These are phyloP conservation scores for Sequoiadendron giganteum DNA, from an alignment of 75 land plant genomes.

Conservation along the genomic window DNA sequence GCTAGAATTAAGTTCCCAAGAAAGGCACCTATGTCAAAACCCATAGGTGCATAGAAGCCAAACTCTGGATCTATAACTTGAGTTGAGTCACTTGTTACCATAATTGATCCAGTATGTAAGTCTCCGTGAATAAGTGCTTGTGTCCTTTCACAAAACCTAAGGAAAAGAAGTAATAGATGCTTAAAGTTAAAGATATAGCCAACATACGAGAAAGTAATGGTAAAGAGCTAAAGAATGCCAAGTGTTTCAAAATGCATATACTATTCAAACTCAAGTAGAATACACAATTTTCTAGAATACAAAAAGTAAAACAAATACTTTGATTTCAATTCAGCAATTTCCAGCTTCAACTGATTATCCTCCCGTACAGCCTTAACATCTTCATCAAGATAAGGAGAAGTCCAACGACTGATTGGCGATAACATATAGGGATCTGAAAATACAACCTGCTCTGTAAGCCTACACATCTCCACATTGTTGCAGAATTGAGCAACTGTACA, in stretches of 20 bases:
- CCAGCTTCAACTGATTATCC: conserved; percentile 77
- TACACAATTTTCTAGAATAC: not conserved
- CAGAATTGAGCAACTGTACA: conserved; percentile 88
- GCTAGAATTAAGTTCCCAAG: conserved; percentile 88
- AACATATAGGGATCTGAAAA: conserved; percentile 94
- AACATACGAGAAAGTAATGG: not conserved
- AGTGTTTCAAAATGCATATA: not conserved
- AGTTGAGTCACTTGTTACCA: conserved; percentile 89
- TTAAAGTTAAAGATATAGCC: not conserved
- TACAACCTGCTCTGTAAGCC: conserved; percentile 91
- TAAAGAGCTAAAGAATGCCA: not conserved
- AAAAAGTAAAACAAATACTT: conserved; percentile 36
- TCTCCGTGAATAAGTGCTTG: conserved; percentile 97
- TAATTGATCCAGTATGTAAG: conserved; percentile 93
- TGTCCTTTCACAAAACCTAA: conserved; percentile 92
- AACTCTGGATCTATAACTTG: conserved; percentile 99
- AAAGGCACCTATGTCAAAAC: conserved; percentile 98
- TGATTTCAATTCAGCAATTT: conserved; percentile 84
- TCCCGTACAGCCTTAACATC: conserved; percentile 79
- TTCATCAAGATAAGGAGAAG: conserved; percentile 87
- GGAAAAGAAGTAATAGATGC: conserved; percentile 10
- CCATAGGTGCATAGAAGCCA: conserved; percentile 97
- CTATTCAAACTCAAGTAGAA: not conserved
- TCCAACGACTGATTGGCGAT: conserved; percentile 79
- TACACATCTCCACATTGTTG: conserved; percentile 91